A percentile compares a stretch with the other conserved stretches of the same genome.
These are phyloP conservation scores for Helotiales sp. DNA, from an alignment of 2,329 filamentous ascomycete species.

Conservation along the genomic window DNA sequence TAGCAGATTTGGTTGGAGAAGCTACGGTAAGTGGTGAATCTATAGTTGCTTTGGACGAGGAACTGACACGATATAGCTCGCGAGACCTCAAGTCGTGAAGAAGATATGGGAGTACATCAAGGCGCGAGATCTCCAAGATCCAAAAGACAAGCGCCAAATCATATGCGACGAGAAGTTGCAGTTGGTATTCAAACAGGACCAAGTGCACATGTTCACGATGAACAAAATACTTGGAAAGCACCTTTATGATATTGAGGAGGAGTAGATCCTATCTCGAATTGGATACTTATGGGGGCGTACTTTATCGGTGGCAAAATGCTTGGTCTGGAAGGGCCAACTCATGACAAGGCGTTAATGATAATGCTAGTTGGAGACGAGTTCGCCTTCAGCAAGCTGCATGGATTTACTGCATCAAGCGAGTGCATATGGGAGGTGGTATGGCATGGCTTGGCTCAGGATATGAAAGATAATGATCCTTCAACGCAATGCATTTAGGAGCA, in stretches of 20 bases:
- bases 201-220: constrained; percentile 99
- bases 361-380: neutral
- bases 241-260: constrained; percentile 79
- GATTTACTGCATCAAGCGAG: too few species aligned
- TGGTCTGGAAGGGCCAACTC: neutral
- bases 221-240: constrained; percentile 93
- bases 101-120: constrained; percentile 97
- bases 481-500: too few species aligned
- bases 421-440: too few species aligned
- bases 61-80: constrained; percentile 60
- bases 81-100: constrained; percentile 93
- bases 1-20: constrained; percentile 71
- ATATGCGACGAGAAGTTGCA: constrained; percentile 89
- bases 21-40: constrained; percentile 57
- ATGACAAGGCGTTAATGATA: constrained; percentile 1
- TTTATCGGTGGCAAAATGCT: neutral
- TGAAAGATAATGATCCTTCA: constrained; percentile 4
- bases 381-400: neutral
- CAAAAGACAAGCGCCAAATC: constrained; percentile 88
- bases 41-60: neutral
- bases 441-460: neutral
- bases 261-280: neutral
- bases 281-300: neutral
- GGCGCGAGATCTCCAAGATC: constrained; percentile 83
- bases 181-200: constrained; percentile 86